Evolutionary conservation across 2,329 filamentous ascomycete species (phyloP).

Genomic region (Hymenoscyphus fraxineus): DNA sequence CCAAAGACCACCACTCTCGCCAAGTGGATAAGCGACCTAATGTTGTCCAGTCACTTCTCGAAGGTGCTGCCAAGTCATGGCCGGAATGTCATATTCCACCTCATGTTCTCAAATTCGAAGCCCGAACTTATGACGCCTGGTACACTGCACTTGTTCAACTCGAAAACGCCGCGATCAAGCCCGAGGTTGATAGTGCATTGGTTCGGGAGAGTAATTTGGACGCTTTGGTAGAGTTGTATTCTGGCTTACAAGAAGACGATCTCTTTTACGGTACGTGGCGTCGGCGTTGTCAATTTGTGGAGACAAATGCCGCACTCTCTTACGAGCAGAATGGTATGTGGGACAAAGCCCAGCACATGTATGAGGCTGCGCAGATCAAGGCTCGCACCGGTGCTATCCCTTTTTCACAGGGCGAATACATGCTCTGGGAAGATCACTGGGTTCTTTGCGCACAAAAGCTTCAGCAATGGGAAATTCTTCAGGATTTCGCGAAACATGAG

Average conservation of each 20-base stretch:
- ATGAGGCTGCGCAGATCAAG: slow-evolving; percentile 95
- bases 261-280: slow-evolving; percentile 98
- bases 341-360: slow-evolving; percentile 97
- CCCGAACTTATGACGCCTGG: slow-evolving; percentile 93
- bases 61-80: slow-evolving; percentile 78
- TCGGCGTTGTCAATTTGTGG: slow-evolving; percentile 89
- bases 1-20: slow-evolving; percentile 91
- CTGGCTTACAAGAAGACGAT: slow-evolving; percentile 88
- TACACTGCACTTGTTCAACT: slow-evolving; percentile 90
- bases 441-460: slow-evolving; percentile 95
- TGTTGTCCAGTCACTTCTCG: slow-evolving; percentile 86
- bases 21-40: slow-evolving; percentile 95
- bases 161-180: slow-evolving; percentile 82
- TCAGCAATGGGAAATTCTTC: slow-evolving; percentile 97
- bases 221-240: slow-evolving; percentile 90
- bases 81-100: slow-evolving; percentile 90
- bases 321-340: slow-evolving; percentile 99
- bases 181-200: slow-evolving; percentile 71
- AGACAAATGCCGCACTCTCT: slow-evolving; percentile 93
- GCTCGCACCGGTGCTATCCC: slow-evolving; percentile 93
- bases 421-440: slow-evolving; percentile 99
- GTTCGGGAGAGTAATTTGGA: slow-evolving; percentile 94
- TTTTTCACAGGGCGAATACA: slow-evolving; percentile 95
- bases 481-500: slow-evolving; percentile 97
- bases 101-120: slow-evolving; percentile 92